These are phyloP conservation scores for Fusarium sp. DNA, from an alignment of 2,329 filamentous ascomycete species.

Conservation along the genomic window DNA sequence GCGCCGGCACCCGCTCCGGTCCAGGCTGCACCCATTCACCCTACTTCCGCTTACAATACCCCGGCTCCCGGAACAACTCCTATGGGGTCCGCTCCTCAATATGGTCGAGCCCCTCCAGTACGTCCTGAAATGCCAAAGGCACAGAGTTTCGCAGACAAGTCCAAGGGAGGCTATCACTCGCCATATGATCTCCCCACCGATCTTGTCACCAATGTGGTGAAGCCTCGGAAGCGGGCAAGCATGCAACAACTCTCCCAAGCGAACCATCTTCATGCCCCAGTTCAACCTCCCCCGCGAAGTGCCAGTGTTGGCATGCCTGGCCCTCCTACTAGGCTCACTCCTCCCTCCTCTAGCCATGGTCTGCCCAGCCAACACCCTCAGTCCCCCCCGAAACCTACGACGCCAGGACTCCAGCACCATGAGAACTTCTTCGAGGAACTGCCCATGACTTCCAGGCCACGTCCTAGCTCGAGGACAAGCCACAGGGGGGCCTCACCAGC, in stretches of 20 bases:
- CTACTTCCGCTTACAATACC: slow-evolving; percentile 37
- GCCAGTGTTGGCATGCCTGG: slow-evolving; percentile 65
- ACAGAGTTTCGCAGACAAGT: slow-evolving; percentile 90
- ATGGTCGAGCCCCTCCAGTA: slow-evolving; percentile 51
- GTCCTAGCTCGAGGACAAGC: slow-evolving; percentile 68
- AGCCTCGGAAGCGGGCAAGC: slow-evolving; percentile 74
- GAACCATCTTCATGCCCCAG: slow-evolving; percentile 53
- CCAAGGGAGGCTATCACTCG: slow-evolving; percentile 92
- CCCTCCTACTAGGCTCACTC: slow-evolving; percentile 39
- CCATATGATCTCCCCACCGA: slow-evolving; percentile 97
- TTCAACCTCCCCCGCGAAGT: slow-evolving; percentile 65
- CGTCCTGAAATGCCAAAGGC: slow-evolving; percentile 66
- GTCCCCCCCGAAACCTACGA: slow-evolving; percentile 49
- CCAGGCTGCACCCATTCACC: slow-evolving; percentile 9
- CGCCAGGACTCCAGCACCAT: slow-evolving; percentile 54
- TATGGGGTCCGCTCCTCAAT: slow-evolving; percentile 48
- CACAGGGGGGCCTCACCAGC: slow-evolving; percentile 57
- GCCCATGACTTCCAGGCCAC: slow-evolving; percentile 71
- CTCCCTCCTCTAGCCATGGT: slow-evolving; percentile 52
- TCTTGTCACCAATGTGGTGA: slow-evolving; percentile 66
- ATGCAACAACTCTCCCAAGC: slow-evolving; percentile 65
- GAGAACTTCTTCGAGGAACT: slow-evolving; percentile 83
- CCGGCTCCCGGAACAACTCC: slow-evolving; percentile 39
- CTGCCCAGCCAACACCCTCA: slow-evolving; percentile 49
- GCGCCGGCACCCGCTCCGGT: slow-evolving; percentile 11